Evolutionary conservation across 2,329 filamentous ascomycete genomes (phyloP), one percentile per base, ranked within the genome.

Genomic region (Trematosphaeria pertusa): DNA sequence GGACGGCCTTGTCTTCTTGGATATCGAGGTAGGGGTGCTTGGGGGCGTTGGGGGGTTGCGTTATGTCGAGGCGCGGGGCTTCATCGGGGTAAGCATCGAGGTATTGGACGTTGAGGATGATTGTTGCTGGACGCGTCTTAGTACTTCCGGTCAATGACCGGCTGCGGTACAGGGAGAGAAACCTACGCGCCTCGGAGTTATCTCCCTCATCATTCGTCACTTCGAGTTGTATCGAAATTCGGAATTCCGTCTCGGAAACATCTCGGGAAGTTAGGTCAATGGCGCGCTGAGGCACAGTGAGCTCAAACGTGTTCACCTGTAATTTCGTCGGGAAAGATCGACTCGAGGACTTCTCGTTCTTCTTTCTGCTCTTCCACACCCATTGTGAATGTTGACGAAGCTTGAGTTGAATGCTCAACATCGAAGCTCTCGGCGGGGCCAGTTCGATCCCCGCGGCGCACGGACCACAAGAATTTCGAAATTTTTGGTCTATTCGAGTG

Each of bases 271-370:
- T 22, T 35, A 26, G 31, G 50, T 69, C 46, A 62, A 59, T 19
- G 32, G n/a, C 20, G 17, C 30, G 30, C 24, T 17, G 40, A 15
- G 33, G 19, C 34, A 10, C 30, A 9, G 31, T 1, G 38, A 26
- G 15, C 14, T 17, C n/a, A 5, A 9, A 15, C 31, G 12, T 8
- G n/a, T 9, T 10, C 72, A 93, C 91, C 88, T 82, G 87, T 93
- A 61, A 99, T 96, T 77, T 99, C 94, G 50, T 99, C 93, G 1
- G 94, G 91, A 62, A 97, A 99, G 68, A 99, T 99, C 51, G 93
- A 97, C 69, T 96, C 91, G 70, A 99, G 90, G 62, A 99, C 93
- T 74, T 99, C 94, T 52, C 92, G 87, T 81, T 99, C 94, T 77
- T 99, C 94, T 58, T 87, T 77, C 73, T 99, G 94, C 51, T 99